phyloP scores from a whole-genome alignment of 371 early-diverging fungal species.

The Saksenaea oblongispora region DNA sequence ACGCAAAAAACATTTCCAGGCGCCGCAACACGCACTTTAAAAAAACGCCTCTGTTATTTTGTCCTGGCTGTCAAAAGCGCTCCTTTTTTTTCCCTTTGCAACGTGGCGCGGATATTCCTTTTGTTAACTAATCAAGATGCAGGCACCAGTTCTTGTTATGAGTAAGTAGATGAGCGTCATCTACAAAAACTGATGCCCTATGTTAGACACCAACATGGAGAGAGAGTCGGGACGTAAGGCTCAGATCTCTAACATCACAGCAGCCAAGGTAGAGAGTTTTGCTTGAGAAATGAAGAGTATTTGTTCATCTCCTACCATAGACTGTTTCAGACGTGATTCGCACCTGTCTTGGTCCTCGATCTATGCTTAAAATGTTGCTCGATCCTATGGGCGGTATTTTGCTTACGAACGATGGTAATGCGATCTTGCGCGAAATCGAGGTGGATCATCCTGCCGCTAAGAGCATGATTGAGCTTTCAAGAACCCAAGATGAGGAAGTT shows the following conservation, averaged over 20 bases:
- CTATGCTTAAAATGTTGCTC: slow-evolving; percentile 99
- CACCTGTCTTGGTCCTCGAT: slow-evolving; percentile 98
- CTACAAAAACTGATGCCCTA: slow-evolving; percentile 1
- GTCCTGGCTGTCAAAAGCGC: neutral
- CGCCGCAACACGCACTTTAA: too few relatives aligned
- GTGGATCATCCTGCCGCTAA: slow-evolving; percentile 99
- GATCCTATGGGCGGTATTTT: slow-evolving; percentile 99
- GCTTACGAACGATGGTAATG: slow-evolving; percentile 99
- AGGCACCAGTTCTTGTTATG: slow-evolving; percentile 74
- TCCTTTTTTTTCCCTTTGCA: neutral
- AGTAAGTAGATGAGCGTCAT: slow-evolving; percentile 48
- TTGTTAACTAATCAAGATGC: slow-evolving; percentile 40
- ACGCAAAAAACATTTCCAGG: too few relatives aligned
- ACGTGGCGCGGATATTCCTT: neutral
- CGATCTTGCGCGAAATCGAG: slow-evolving; percentile 99
- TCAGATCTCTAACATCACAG: slow-evolving; percentile 95
- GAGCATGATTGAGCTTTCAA: slow-evolving; percentile 98
- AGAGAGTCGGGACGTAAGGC: slow-evolving; percentile 96
- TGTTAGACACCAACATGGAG: slow-evolving; percentile 88
- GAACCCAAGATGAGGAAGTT: slow-evolving; percentile 99
- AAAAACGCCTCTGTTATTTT: neutral
- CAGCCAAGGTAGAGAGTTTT: slow-evolving; percentile 81
- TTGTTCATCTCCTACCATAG: slow-evolving; percentile 38
- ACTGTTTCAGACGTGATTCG: slow-evolving; percentile 98
- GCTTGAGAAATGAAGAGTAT: slow-evolving; percentile 1